Evolutionary conservation across 2,329 filamentous ascomycete genomes (phyloP).

Genomic region (Fusarium redolens): DNA sequence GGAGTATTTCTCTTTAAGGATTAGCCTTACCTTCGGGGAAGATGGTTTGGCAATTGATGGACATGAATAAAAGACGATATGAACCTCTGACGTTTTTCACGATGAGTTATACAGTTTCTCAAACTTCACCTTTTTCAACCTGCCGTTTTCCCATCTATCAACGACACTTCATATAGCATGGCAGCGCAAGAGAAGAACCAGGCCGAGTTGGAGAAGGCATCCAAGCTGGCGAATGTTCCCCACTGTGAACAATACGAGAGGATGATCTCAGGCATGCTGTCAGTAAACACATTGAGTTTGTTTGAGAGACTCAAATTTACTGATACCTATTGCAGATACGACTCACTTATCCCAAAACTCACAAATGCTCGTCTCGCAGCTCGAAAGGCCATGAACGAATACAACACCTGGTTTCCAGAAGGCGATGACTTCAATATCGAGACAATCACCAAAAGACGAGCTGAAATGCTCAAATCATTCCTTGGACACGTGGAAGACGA

Average conservation of each 20-base stretch:
- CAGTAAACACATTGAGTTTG: background rate
- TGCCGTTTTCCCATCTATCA: rapidly evolving
- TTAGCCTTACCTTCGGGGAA: background rate
- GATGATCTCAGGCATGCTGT: slow-evolving; percentile 74
- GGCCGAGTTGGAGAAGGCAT: slow-evolving; percentile 28
- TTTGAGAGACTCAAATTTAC: rapidly evolving
- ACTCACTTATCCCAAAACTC: slow-evolving; percentile 58
- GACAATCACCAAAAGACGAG: slow-evolving; percentile 40
- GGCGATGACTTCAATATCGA: slow-evolving; percentile 33
- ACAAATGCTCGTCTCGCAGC: slow-evolving; percentile 59
- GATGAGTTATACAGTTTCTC: rapidly evolving
- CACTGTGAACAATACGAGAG: slow-evolving; percentile 72
- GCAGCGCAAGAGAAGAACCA: slow-evolving; percentile 20
- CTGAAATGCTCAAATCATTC: slow-evolving; percentile 56
- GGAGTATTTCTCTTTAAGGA: slow-evolving; percentile 16
- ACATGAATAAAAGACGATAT: background rate
- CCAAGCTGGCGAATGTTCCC: slow-evolving; percentile 59
- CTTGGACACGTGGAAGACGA: slow-evolving; percentile 57
- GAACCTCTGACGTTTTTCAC: rapidly evolving
- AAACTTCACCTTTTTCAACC: rapidly evolving
- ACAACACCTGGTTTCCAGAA: slow-evolving; percentile 62
- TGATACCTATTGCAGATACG: slow-evolving; percentile 52
- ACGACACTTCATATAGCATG: background rate
- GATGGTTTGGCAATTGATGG: background rate
- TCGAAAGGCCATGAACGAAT: slow-evolving; percentile 62